Base-by-base conservation (phyloP, 1,284 basidiomycete genomes). In the Ceratobasidium sp. region DNA sequence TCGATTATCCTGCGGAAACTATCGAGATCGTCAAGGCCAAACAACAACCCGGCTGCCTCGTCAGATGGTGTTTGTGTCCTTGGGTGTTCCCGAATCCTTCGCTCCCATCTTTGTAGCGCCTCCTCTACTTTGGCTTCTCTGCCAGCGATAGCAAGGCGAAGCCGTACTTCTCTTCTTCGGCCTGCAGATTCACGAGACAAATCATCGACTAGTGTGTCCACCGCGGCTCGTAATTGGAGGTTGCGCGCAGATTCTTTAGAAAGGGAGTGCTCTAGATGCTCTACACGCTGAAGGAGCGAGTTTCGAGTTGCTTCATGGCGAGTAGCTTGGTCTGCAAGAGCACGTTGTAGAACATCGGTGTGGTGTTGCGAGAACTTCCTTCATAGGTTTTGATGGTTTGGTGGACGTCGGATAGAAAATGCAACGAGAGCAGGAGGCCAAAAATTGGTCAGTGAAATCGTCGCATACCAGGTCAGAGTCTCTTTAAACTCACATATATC, bases 401-500 rank as follows among this genome's bases (percentile, higher is more conserved):
- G 39, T 66, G 64, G 40, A 75, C 44, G 69, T 61, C n/a, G 61
- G 82, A 23, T 53, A 64, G 23, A 15, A 61, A 23, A 51, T 26
- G 39, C 6, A 28, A 61, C 20, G 15, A 51, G 5, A n/a, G n/a
- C n/a, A n/a, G 58, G 49, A 12, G 26, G n/a, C 44, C 18, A 12
- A 55, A 66, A 28, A 77, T 39, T 20, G 1, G 39, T 51, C 12
- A 60, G 72, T 60, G 26, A 51, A 72, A 42, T 3, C 3, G 20
- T 53, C 46, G n/a, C n/a, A 53, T 51, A 33, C 6, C n/a, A 26
- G 15, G 12, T 2, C 44, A 33, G 42, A 26, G 20, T 7, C 33
- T n/a, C n/a, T n/a, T n/a, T n/a, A 18, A 26, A 80, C 90, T 77
- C 82, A 94, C 95, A 96, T 97, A 84, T 97, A 97, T 66, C 94